These are phyloP conservation scores for Multifurca ochricompacta DNA, from an alignment of 768 basidiomycete species.

Conservation along the genomic window DNA sequence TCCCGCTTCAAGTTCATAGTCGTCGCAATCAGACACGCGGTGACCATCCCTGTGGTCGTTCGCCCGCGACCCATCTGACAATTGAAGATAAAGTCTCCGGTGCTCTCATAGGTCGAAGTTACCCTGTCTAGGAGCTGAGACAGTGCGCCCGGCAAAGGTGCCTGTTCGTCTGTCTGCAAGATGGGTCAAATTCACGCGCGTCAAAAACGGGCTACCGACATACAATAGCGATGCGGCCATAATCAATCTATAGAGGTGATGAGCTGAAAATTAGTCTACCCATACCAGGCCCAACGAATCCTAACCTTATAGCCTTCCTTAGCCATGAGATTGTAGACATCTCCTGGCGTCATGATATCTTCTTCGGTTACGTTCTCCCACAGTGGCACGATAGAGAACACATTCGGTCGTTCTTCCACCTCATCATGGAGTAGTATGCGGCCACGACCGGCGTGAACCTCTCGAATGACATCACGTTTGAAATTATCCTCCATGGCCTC, in stretches of 20 bases:
- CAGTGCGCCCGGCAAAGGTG: conserved; percentile 84
- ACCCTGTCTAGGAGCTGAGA: conserved; percentile 73
- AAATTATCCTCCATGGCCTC: conserved; percentile 86
- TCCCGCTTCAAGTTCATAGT: conserved; percentile 51
- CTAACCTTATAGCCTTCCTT: conserved; percentile 69
- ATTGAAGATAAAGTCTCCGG: conserved; percentile 85
- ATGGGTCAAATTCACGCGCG: background rate
- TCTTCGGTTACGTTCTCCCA: conserved; percentile 83
- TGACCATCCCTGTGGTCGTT: conserved; percentile 96
- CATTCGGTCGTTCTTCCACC: conserved; percentile 85
- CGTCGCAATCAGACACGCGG: conserved; percentile 78
- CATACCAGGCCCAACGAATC: background rate
- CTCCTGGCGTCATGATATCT: conserved; percentile 83
- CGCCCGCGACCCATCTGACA: conserved; percentile 93
- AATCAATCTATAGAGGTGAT: conserved; percentile 57
- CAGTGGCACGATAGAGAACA: conserved; percentile 85
- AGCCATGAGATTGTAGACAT: conserved; percentile 67
- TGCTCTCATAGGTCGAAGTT: conserved; percentile 42
- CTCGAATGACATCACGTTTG: conserved; percentile 80
- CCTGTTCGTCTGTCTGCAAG: conserved; percentile 91
- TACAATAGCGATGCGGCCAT: conserved; percentile 86
- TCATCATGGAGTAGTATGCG: conserved; percentile 92
- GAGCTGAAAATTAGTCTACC: background rate
- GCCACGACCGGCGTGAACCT: conserved; percentile 64
- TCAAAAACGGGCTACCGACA: conserved; percentile 24